A percentile compares a stretch with the other conserved stretches of the same genome.
These are phyloP conservation scores for Alternaria novae-zelandiae DNA, from an alignment of 2,329 filamentous ascomycete genomes.

Conservation along the genomic window DNA sequence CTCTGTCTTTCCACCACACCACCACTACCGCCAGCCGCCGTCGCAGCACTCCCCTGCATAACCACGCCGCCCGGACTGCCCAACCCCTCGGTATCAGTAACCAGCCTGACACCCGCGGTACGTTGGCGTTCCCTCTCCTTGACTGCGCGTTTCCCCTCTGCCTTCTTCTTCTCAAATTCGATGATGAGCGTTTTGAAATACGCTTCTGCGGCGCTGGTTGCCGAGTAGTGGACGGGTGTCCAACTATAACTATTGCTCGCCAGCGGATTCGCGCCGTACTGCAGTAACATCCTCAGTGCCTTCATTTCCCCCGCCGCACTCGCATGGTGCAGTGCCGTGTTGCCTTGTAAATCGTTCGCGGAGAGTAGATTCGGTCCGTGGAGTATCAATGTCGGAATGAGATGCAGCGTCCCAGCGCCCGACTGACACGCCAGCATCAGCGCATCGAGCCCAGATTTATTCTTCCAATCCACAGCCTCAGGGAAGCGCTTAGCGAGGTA, in stretches of 20 bases:
- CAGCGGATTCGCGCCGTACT: conserved; percentile 77
- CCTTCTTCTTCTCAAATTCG: conserved; percentile 70
- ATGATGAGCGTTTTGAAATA: conserved; percentile 79
- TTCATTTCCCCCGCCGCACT: conserved; percentile 81
- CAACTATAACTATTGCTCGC: conserved; percentile 78
- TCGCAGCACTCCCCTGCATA: neutral
- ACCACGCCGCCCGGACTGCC: neutral
- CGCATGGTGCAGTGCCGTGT: conserved; percentile 86
- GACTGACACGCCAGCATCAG: conserved; percentile 50
- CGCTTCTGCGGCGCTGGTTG: conserved; percentile 81
- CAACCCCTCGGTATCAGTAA: conserved; percentile 7
- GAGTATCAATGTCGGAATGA: conserved; percentile 49
- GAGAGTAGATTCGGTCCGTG: conserved; percentile 37
- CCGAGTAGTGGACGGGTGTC: conserved; percentile 83
- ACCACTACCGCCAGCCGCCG: neutral
- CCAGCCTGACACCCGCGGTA: conserved; percentile 29
- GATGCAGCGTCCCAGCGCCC: conserved; percentile 52
- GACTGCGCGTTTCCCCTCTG: conserved; percentile 48
- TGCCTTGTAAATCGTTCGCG: conserved; percentile 71
- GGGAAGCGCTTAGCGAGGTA: conserved; percentile 71
- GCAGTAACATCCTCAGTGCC: conserved; percentile 76
- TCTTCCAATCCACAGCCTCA: conserved; percentile 67
- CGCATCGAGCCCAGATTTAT: conserved; percentile 73
- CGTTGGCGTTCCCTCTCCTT: conserved; percentile 41
- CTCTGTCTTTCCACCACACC: neutral